Conservation (phyloP, 805 yeast genomes). For the Torulaspora microellipsoides region DNA sequence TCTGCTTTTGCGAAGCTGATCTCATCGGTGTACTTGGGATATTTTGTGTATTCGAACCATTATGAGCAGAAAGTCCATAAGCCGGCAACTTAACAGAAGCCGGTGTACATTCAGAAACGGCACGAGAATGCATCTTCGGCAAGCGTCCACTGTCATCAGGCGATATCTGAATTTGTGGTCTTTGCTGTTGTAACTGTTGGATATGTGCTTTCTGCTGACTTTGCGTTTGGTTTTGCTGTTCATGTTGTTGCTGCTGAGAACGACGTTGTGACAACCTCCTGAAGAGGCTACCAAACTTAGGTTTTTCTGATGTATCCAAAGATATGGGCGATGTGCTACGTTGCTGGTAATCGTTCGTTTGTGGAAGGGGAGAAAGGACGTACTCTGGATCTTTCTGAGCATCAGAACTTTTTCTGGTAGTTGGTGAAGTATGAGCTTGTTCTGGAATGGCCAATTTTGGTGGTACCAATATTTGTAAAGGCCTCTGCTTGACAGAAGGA, state of each 20-base stretch:
- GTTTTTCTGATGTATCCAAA: constrained; percentile 21
- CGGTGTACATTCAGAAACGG: constrained; percentile 40
- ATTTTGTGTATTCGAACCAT: constrained; percentile 1
- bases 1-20: constrained; percentile 27
- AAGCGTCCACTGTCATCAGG: constrained; percentile 6
- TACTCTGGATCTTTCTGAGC: constrained; percentile 22
- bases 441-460: constrained; percentile 45
- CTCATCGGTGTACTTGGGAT: constrained; percentile 20
- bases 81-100: constrained; percentile 31
- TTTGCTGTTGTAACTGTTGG: constrained; percentile 12
- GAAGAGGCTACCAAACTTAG: constrained; percentile 34
- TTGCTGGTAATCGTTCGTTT: constrained; percentile 33
- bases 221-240: constrained; percentile 10
- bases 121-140: constrained; percentile 31
- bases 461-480: constrained; percentile 30
- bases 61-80: constrained; percentile 17
- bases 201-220: constrained; percentile 10
- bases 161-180: constrained; percentile 12
- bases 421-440: constrained; percentile 48
- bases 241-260: constrained; percentile 15
- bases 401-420: constrained; percentile 28
- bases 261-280: constrained; percentile 35
- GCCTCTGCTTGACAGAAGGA: constrained; percentile 8
- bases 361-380: constrained; percentile 34
- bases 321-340: constrained; percentile 24